Base-by-base conservation (phyloP, 441 rosid genomes). In the Isatis lusitanica region DNA sequence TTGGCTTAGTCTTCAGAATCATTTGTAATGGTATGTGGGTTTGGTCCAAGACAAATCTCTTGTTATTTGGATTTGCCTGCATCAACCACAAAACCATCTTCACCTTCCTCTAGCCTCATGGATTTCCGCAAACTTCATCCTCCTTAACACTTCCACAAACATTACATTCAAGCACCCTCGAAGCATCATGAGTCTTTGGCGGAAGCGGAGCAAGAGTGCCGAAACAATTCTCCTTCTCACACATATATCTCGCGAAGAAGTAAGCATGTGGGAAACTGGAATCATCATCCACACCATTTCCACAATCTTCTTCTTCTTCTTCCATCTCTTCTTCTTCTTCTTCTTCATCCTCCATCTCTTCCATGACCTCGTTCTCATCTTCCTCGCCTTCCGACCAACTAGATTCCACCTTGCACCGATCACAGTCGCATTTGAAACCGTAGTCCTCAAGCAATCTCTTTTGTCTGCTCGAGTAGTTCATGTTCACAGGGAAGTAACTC, bases 401-500 rank as follows among this genome's bases (percentile, higher is more conserved):
- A 38, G 89, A 87, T 68, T 91, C 98, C 0, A 94, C 96, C 73
- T 88, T 91, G 68, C 97, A 90, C 52, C 98, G 89, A 31, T 91
- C 96, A 46, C 98, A 91, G 6, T 83, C 85, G 17, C 97, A 94
- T 36, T 30, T 46, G 17, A 94, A 94, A 15, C 95, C 95, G 38
- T 94, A 94, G 63, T 94, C 97, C 73, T 85, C 89, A 4, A 81
- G 60, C 83, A 94, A 58, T 60, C 90, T 81, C 74, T 79, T 84
- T 79, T 85, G 92, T 13, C 98, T 80, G 7, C 64, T 63, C 8
- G 83, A 61, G 28, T 83, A 94, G 62, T 80, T 79, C 74, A 73
- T 66, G 81, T 94, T 90, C 17, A 94, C 93, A 6, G 98, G 97
- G 68, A 94, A 94, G 77, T 90, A 94, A 56, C 98, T 94, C 78